A percentile compares a stretch with the other conserved stretches of the same genome.
These are phyloP conservation scores for Isoetes taiwanensis DNA, from an alignment of 75 land plant species.

Conservation along the genomic window DNA sequence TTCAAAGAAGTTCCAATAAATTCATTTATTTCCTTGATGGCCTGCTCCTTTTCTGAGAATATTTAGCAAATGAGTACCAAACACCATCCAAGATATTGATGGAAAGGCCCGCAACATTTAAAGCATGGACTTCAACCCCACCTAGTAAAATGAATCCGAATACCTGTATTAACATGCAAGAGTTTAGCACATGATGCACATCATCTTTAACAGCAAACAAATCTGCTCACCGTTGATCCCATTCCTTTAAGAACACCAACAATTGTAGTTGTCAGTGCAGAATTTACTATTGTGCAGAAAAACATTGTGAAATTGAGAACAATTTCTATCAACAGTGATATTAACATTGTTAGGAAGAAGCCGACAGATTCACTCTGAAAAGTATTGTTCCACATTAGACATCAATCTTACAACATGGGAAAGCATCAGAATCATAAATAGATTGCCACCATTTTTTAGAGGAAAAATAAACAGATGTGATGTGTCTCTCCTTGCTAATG, in stretches of 20 bases:
- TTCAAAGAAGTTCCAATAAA: too few relatives aligned
- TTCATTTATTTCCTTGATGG: too few relatives aligned
- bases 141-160: slow-evolving; percentile 85
- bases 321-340: slow-evolving; percentile 88
- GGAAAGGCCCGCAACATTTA: slow-evolving; percentile 70
- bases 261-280: slow-evolving; percentile 94
- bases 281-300: slow-evolving; percentile 86
- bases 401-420: too few relatives aligned
- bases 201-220: too few relatives aligned
- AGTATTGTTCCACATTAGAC: too few relatives aligned
- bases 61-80: slow-evolving; percentile 86
- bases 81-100: slow-evolving; percentile 88
- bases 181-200: too few relatives aligned
- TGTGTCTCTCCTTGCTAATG: too few relatives aligned
- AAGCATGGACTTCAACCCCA: slow-evolving; percentile 78
- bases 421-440: too few relatives aligned
- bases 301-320: slow-evolving; percentile 92
- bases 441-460: too few relatives aligned
- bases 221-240: slow-evolving; percentile 59
- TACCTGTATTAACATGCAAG: slow-evolving; percentile 36
- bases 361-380: too few relatives aligned
- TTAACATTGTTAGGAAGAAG: too few relatives aligned
- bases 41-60: slow-evolving; percentile 50
- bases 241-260: slow-evolving; percentile 97
- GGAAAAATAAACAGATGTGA: too few relatives aligned